Evolutionary conservation across 2,329 filamentous ascomycete species (phyloP).

Genomic region (Phoma sp.): DNA sequence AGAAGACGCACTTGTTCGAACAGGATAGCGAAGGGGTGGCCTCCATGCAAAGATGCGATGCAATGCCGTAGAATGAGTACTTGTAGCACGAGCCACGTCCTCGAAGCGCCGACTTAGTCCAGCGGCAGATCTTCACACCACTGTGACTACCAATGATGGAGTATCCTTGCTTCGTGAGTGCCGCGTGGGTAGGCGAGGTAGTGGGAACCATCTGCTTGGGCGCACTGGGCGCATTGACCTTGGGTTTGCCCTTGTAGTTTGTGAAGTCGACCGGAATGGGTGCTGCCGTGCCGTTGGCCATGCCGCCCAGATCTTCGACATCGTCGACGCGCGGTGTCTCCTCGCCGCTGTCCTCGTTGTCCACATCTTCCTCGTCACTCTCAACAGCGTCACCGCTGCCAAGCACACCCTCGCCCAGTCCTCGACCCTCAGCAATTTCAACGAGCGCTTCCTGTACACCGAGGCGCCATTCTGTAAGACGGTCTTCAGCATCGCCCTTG

Average conservation of each 20-base stretch:
- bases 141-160: conserved; percentile 94
- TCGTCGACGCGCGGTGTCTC: conserved; percentile 67
- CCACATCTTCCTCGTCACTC: conserved; percentile 76
- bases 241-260: conserved; percentile 66
- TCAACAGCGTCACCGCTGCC: conserved; percentile 86
- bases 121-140: conserved; percentile 96
- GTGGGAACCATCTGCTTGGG: conserved; percentile 93
- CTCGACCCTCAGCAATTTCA: conserved; percentile 62
- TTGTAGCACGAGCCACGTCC: conserved; percentile 97
- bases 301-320: conserved; percentile 81
- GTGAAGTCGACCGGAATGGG: conserved; percentile 87
- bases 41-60: conserved; percentile 98
- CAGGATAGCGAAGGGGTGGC: conserved; percentile 94
- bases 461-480: conserved; percentile 77
- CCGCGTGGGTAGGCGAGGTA: conserved; percentile 83
- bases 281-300: conserved; percentile 56
- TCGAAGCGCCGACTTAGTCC: conserved; percentile 95
- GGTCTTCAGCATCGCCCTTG: conserved; percentile 72
- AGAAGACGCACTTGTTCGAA: conserved; percentile 98
- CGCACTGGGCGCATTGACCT: conserved; percentile 55
- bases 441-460: conserved; percentile 77
- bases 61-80: conserved; percentile 95
- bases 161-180: conserved; percentile 96
- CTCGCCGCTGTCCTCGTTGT: conserved; percentile 56
- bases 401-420: conserved; percentile 70